These are phyloP conservation scores for Metschnikowia proteae DNA, from an alignment of 805 yeast species.

Conservation along the genomic window DNA sequence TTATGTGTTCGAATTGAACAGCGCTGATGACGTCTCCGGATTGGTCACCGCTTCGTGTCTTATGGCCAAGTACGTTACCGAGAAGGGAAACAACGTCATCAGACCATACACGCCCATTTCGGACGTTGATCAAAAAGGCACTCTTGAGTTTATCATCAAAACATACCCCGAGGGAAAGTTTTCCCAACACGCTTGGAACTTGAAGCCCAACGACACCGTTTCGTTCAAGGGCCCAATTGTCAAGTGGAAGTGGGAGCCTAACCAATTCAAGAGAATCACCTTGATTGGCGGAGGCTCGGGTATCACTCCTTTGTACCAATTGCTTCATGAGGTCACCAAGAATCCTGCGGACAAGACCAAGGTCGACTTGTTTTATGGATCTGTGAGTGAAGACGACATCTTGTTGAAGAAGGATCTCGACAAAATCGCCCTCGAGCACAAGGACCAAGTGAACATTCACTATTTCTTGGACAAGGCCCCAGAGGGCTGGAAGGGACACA, in stretches of 20 bases:
- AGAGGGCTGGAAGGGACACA: conserved; percentile 50
- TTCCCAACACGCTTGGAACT: conserved; percentile 64
- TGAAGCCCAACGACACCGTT: conserved; percentile 76
- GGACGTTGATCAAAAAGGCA: conserved; percentile 65
- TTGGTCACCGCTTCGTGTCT: conserved; percentile 74
- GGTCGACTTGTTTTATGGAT: conserved; percentile 79
- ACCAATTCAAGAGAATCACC: conserved; percentile 73
- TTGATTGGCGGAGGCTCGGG: conserved; percentile 97
- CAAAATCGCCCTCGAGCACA: conserved; percentile 55
- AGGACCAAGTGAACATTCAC: conserved; percentile 71
- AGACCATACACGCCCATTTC: conserved; percentile 89
- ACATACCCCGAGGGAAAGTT: conserved; percentile 81
- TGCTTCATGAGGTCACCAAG: conserved; percentile 68
- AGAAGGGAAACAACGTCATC: conserved; percentile 80
- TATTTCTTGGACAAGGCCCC: conserved; percentile 77
- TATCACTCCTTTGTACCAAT: conserved; percentile 92
- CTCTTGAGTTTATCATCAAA: conserved; percentile 78
- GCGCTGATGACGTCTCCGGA: conserved; percentile 67
- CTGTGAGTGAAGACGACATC: conserved; percentile 72
- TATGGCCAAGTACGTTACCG: conserved; percentile 74
- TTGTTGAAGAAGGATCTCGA: conserved; percentile 78
- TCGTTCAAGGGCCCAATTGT: conserved; percentile 91
- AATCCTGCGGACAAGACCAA: conserved; percentile 88
- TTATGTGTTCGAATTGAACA: conserved; percentile 66
- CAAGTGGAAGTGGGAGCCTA: conserved; percentile 89